phyloP scores from a whole-genome alignment of 2,329 filamentous ascomycete species.

The Paecilomyces fulvus region DNA sequence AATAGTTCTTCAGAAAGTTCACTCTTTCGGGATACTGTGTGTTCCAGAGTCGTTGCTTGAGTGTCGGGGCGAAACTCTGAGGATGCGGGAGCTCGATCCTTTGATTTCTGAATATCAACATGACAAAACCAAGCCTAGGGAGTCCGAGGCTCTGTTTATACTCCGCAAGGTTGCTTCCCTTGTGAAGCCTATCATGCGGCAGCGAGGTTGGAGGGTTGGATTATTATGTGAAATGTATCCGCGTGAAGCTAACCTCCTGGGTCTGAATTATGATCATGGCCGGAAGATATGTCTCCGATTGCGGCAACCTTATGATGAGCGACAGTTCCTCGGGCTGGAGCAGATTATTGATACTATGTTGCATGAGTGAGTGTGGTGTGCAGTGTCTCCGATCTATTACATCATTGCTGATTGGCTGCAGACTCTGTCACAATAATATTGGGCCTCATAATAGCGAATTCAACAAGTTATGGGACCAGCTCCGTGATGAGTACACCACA shows the following conservation, averaged over 20 bases:
- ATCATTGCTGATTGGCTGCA: constrained; percentile 15
- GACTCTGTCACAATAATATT: constrained; percentile 73
- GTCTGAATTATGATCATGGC: constrained; percentile 71
- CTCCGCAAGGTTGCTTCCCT: constrained; percentile 76
- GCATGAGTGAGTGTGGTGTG: constrained; percentile 55
- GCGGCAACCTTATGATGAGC: constrained; percentile 64
- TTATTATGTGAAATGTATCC: constrained; percentile 82
- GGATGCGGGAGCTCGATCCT: constrained; percentile 39
- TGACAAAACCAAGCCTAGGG: constrained; percentile 40
- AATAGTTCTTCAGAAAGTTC: neutral
- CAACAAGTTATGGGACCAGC: constrained; percentile 78
- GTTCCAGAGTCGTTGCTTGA: neutral
- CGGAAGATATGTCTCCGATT: constrained; percentile 75
- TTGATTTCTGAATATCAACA: constrained; percentile 45
- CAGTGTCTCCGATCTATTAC: neutral
- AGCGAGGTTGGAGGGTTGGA: constrained; percentile 69
- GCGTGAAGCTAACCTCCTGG: constrained; percentile 61
- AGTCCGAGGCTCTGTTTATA: constrained; percentile 47
- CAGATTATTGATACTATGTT: constrained; percentile 83
- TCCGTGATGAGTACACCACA: constrained; percentile 75
- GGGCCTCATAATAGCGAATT: constrained; percentile 79
- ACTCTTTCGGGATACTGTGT: neutral
- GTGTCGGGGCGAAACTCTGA: constrained; percentile 3
- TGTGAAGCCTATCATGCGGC: constrained; percentile 92
- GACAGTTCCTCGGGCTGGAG: constrained; percentile 72